Evolutionary conservation across 352 stramenopile genomes (phyloP), one percentile per base, ranked within the genome.

Genomic region (Aphanomyces stellatus): DNA sequence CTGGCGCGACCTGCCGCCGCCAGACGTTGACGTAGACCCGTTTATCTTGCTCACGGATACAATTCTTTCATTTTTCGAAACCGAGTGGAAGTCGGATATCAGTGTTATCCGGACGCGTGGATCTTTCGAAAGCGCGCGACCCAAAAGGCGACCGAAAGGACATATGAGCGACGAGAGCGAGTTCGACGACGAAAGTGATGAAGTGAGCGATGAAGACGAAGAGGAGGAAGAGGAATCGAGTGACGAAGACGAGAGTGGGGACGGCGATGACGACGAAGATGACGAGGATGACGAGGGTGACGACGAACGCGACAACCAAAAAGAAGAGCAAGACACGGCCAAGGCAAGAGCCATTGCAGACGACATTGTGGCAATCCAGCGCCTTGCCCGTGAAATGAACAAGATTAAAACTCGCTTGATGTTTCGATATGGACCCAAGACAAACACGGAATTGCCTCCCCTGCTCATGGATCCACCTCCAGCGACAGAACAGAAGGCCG

Each of bases 391-490:
- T 19, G 22, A 59, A 19, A 67, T 67, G 60, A 19, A 67, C 19
- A 67, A 67, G 49, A 49, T 67, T 59, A 42, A 31, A n/a, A 30
- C 17, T 25, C 60, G 60, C 17, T 22, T 67, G 6, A n/a, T 57
- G 42, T 60, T 57, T 22, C 40, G 41, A 8, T 53, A 51, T n/a
- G 8, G n/a, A 22, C 8, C 42, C 7, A 51, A 24, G 19, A 5
- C 13, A 1, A 65, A 31, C 40, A 13, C 28, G 28, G 33, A 51
- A 15, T 15, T 22, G 42, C 31, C 31, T 51, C 8, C 51, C 31
- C 34, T 24, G 19, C 19, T 42, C 13, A 25, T 24, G 51, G 13
- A 11, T 24, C 8, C 19, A 41, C 51, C 51, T 33, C 7, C 22
- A 56, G 28, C 8, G 27, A 11, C 19, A 24, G 51, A 60, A n/a